Percentiles rank a stretch among this genome's conserved stretches.
These are phyloP conservation scores for Paramecium biaurelia DNA, from an alignment of 73 alveolate genomes.

Conservation along the genomic window DNA sequence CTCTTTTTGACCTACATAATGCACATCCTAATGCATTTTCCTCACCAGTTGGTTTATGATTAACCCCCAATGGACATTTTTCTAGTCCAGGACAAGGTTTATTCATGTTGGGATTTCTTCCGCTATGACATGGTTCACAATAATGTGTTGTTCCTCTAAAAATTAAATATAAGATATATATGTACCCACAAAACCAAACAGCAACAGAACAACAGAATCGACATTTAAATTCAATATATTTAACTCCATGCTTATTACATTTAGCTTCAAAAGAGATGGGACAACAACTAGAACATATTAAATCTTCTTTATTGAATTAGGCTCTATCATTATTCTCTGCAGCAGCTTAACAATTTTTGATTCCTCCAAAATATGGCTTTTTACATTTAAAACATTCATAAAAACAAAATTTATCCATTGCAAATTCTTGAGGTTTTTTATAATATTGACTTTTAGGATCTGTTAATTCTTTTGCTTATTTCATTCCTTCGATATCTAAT, in stretches of 20 bases:
- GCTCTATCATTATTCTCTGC: background rate
- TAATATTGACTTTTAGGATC: background rate
- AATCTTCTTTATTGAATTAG: background rate
- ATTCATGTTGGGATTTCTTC: constrained; percentile 26
- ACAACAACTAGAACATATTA: background rate
- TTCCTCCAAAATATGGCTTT: constrained; percentile 43
- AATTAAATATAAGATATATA: background rate
- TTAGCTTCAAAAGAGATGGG: constrained; percentile 71
- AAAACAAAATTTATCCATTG: constrained; percentile 20
- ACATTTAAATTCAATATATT: constrained; percentile 14
- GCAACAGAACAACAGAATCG: constrained; percentile 91
- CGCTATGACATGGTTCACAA: constrained; percentile 95
- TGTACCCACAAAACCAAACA: constrained; percentile 93
- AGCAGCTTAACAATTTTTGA: background rate
- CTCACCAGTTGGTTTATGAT: constrained; percentile 97
- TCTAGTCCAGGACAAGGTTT: constrained; percentile 76
- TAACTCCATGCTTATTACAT: constrained; percentile 9
- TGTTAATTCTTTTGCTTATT: constrained; percentile 81
- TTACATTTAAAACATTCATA: constrained; percentile 6
- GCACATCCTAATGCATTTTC: constrained; percentile 98
- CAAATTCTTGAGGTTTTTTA: background rate
- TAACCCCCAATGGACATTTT: constrained; percentile 82
- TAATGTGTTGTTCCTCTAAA: constrained; percentile 94
- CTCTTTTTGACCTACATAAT: constrained; percentile 76
- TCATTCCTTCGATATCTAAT: constrained; percentile 78